Evolutionary conservation across 495 filamentous ascomycete species (phyloP).

Genomic region (Aspergillus hancockii): DNA sequence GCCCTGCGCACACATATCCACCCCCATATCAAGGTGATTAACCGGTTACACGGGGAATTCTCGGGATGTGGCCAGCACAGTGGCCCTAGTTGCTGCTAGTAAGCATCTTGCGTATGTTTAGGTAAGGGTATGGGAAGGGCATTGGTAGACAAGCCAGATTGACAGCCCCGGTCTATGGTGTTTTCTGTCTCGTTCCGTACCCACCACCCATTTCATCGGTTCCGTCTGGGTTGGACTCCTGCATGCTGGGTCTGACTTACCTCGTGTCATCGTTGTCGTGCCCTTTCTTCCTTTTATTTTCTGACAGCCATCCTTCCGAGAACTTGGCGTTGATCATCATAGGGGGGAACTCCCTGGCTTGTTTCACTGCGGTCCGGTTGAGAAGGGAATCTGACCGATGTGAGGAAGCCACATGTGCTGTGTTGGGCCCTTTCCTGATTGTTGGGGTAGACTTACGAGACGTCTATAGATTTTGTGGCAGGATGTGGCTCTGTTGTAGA

Average conservation of each 20-base stretch:
- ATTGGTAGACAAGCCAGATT: no score
- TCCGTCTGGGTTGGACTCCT: background rate
- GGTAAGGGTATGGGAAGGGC: background rate
- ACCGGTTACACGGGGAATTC: background rate
- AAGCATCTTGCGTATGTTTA: background rate
- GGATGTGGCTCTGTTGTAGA: background rate
- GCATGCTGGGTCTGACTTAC: background rate
- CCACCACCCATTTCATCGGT: background rate
- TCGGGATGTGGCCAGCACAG: background rate
- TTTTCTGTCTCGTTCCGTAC: background rate
- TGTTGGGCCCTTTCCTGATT: background rate
- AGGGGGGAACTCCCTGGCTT: background rate
- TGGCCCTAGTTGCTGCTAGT: background rate
- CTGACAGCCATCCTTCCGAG: background rate
- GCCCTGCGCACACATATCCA: background rate
- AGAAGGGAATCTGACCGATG: background rate
- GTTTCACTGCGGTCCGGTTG: background rate
- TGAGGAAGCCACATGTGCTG: background rate
- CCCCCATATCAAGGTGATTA: background rate
- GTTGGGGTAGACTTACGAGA: background rate
- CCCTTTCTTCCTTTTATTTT: background rate
- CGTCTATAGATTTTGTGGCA: background rate
- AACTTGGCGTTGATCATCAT: background rate
- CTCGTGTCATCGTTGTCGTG: background rate
- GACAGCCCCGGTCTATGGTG: background rate